Conservation (phyloP, 345 rosid genomes). For the Moricandia moricandioides region DNA sequence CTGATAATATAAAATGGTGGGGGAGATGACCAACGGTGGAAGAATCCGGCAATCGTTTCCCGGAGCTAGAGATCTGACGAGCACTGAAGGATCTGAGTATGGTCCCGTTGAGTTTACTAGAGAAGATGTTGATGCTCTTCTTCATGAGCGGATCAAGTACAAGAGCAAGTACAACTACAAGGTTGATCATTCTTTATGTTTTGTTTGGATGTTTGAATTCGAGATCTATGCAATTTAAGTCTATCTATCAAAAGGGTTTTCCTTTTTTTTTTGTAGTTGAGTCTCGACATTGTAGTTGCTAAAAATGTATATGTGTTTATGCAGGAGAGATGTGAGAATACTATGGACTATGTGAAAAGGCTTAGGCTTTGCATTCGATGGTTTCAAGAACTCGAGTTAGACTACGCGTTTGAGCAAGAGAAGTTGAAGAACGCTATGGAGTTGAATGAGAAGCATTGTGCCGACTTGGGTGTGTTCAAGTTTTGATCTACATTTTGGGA, state of each 20-base stretch:
- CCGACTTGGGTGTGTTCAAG: constrained; percentile 62
- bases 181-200: constrained; percentile 35
- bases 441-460: constrained; percentile 61
- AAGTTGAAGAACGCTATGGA: constrained; percentile 67
- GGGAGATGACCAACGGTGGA: constrained; percentile 45
- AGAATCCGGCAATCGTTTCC: constrained; percentile 52
- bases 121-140: constrained; percentile 64
- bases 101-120: constrained; percentile 59
- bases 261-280: not conserved
- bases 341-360: constrained; percentile 84
- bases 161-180: constrained; percentile 81
- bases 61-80: constrained; percentile 54
- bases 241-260: not conserved
- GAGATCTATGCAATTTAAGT: constrained; percentile 25
- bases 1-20: constrained; percentile 36
- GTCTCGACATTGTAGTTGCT: not conserved
- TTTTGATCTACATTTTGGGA: not conserved
- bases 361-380: constrained; percentile 88
- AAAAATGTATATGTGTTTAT: not conserved
- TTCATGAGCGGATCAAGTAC: constrained; percentile 55
- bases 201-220: not conserved
- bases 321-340: constrained; percentile 94
- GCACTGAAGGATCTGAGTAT: constrained; percentile 61
- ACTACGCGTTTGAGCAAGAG: constrained; percentile 79
- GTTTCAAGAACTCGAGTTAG: constrained; percentile 94